A percentile compares a stretch with the other conserved stretches of the same genome.
Evolutionary conservation across 495 filamentous ascomycete species (phyloP).

Genomic region (Pyronema domesticum): DNA sequence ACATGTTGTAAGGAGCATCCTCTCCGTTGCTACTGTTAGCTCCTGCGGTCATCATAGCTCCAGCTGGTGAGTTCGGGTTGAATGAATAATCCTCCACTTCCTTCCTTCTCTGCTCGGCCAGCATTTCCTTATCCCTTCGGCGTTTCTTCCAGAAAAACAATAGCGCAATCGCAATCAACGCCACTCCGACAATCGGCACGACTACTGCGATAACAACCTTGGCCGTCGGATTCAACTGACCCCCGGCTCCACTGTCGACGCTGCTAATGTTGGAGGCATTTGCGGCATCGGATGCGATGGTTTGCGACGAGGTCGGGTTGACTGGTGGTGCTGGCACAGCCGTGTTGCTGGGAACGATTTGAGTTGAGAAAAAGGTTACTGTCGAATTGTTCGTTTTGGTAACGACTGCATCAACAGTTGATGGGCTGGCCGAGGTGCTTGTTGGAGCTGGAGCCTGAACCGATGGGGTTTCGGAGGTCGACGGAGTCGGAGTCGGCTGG

Average conservation of each 20-base stretch:
- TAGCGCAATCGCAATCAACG: conserved; percentile 54
- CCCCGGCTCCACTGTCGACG: conserved; percentile 4
- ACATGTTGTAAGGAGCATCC: conserved; percentile 44
- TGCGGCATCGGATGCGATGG: conserved; percentile 9
- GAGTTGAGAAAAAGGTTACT: background rate
- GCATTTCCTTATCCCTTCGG: conserved; percentile 60
- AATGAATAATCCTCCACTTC: conserved; percentile 93
- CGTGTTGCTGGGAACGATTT: background rate
- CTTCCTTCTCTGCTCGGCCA: conserved; percentile 67
- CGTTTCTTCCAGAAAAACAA: conserved; percentile 76
- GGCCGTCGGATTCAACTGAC: conserved; percentile 41
- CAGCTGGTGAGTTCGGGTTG: conserved; percentile 63
- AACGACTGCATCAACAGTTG: conserved; percentile 5
- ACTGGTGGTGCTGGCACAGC: background rate
- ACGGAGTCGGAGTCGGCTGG: background rate
- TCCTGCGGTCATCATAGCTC: conserved; percentile 31
- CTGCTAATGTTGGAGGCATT: conserved; percentile 7
- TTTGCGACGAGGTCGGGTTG: background rate
- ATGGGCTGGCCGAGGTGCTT: background rate
- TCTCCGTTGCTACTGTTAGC: conserved; percentile 15
- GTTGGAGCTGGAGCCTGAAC: background rate
- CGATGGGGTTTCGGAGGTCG: background rate
- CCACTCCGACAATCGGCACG: conserved; percentile 77
- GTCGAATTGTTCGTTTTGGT: background rate
- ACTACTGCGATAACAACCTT: conserved; percentile 87